phyloP scores from a whole-genome alignment of 2,329 filamentous ascomycete species.

The Colletotrichum liaoningense region DNA sequence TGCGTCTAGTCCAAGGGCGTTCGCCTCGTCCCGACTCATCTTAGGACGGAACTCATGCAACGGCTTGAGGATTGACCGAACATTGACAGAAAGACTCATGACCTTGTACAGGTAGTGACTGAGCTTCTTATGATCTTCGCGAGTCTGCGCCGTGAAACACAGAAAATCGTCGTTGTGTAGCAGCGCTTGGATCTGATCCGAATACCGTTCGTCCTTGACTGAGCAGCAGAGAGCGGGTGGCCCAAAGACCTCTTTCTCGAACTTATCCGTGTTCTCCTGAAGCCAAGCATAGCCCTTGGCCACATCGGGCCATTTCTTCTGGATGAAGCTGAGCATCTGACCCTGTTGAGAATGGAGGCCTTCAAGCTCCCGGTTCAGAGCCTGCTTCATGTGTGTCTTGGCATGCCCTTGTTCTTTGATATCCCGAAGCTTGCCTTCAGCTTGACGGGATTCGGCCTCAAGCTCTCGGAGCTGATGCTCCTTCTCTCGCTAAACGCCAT shows the following conservation, averaged over 20 bases:
- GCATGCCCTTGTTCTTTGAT: constrained; percentile 57
- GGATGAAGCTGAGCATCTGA: constrained; percentile 76
- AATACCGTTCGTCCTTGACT: constrained; percentile 77
- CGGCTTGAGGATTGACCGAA: constrained; percentile 70
- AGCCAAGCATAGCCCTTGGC: constrained; percentile 85
- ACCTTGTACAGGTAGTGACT: constrained; percentile 71
- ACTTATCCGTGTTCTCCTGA: constrained; percentile 73
- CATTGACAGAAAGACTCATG: constrained; percentile 77
- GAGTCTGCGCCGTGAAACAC: constrained; percentile 83
- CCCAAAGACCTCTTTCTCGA: constrained; percentile 82
- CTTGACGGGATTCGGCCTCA: constrained; percentile 52
- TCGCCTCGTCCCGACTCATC: constrained; percentile 66
- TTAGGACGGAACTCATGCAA: constrained; percentile 67
- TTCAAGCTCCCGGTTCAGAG: constrained; percentile 61
- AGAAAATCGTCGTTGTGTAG: constrained; percentile 63
- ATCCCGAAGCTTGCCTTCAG: constrained; percentile 53
- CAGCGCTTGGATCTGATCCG: constrained; percentile 64
- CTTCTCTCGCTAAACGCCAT: constrained; percentile 64
- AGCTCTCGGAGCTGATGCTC: constrained; percentile 68
- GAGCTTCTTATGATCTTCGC: constrained; percentile 79
- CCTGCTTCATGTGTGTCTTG: constrained; percentile 47
- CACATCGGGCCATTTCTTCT: constrained; percentile 70
- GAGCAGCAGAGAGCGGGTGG: constrained; percentile 86
- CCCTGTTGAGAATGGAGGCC: constrained; percentile 80
- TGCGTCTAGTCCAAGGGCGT: constrained; percentile 75